Evolutionary conservation across 2,329 filamentous ascomycete genomes (phyloP).

Genomic region (Orbilia oligospora): DNA sequence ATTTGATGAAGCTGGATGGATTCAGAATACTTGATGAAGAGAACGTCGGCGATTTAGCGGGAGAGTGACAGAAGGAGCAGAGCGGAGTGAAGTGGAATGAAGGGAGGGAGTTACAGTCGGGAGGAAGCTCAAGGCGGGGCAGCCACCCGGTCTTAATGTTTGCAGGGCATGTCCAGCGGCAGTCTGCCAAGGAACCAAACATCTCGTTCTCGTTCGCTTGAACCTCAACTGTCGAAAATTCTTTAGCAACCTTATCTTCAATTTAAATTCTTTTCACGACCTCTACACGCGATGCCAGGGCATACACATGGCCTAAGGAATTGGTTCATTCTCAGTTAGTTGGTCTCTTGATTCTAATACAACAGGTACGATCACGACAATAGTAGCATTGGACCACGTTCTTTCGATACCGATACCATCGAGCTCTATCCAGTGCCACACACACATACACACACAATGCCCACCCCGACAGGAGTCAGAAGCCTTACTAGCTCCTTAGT

Average conservation of each 20-base stretch:
- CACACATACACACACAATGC: neutral
- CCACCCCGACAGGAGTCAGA: neutral
- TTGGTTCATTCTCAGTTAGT: neutral
- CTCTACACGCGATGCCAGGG: neutral
- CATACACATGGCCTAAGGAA: neutral
- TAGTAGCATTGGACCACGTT: neutral
- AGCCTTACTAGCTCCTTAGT: neutral
- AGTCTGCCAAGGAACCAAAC: slow-evolving; percentile 23
- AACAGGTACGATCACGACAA: neutral
- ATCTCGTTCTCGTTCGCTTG: slow-evolving; percentile 5
- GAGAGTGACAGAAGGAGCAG: neutral
- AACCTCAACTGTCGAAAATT: slow-evolving; percentile 11
- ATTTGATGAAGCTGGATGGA: neutral
- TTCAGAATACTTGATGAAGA: neutral
- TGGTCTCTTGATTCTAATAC: neutral
- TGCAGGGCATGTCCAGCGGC: neutral
- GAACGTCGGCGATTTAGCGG: slow-evolving; percentile 1
- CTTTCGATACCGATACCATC: neutral
- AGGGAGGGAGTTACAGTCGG: neutral
- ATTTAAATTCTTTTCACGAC: neutral
- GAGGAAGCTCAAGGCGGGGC: slow-evolving; percentile 27
- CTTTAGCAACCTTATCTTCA: neutral
- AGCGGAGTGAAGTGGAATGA: slow-evolving; percentile 7
- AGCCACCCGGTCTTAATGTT: slow-evolving; percentile 1
- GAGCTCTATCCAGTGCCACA: no score